Evolutionary conservation across 2,329 filamentous ascomycete genomes (phyloP), one percentile per base, ranked within the genome.

Genomic region (Penicillium sp.): DNA sequence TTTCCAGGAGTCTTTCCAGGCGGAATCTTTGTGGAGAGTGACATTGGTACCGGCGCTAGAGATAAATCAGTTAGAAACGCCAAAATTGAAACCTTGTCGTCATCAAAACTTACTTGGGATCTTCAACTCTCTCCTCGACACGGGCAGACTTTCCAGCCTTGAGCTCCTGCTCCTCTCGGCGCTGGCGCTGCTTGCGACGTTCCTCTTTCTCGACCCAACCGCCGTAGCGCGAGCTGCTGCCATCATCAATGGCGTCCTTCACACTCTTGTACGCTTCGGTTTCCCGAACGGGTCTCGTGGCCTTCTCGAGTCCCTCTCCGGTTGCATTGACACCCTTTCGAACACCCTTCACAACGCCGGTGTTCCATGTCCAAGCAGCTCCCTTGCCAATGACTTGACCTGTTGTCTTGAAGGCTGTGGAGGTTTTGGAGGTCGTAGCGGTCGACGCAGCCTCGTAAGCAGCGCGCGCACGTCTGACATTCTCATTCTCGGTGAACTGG

Each of bases 141-240:
- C 74, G 79, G 67, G 74, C 78, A 43, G 81, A 66, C 73, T 64
- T 66, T 45, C 84, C 76, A 72, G 78, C 65, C 73, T 80, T 76
- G 76, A 80, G 78, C 64, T 87, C 81, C 72, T 88, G 84, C 59
- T 81, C 72, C 70, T 93, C 88, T 59, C 89, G 82, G 55, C 86
- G 77, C 71, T 96, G 91, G 70, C 93, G 84, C 70, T 86, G 87
- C 75, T 86, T 90, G 69, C 86, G 86, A 56, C 94, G 86, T 81
- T 99, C 94, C 72, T 97, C 94, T 77, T 96, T 96, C 74, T 99
- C 94, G 13, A 93, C 82, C 92, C 93, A 99, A 19, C 94, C 94
- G 71, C 94, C 94, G 66, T 99, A 99, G 69, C 93, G 84, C 40
- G 93, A 96, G 69, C 92, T 96, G 77, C 92, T 96, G 29, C 94